A percentile compares a stretch with the other conserved stretches of the same genome.
These are phyloP conservation scores for Neurospora sp. DNA, from an alignment of 495 filamentous ascomycete genomes.

Conservation along the genomic window DNA sequence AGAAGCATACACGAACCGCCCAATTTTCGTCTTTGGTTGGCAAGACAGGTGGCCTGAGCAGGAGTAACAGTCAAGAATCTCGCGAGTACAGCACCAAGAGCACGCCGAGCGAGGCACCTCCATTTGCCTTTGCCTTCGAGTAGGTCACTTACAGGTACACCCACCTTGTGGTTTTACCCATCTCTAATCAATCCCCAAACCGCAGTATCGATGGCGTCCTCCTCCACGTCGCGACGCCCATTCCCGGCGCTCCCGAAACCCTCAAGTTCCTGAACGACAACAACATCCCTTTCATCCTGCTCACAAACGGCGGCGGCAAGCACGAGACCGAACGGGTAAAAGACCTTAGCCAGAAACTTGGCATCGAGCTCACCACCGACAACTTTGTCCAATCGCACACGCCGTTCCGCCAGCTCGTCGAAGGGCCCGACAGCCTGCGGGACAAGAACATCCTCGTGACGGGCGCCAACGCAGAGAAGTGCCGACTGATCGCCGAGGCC, in stretches of 20 bases:
- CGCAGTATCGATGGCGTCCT: conserved; percentile 90
- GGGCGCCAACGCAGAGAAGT: conserved; percentile 70
- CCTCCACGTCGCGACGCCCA: conserved; percentile 67
- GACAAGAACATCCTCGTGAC: conserved; percentile 72
- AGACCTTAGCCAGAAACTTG: conserved; percentile 70
- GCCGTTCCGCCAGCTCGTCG: conserved; percentile 59
- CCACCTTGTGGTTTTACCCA: neutral
- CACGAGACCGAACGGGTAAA: conserved; percentile 74
- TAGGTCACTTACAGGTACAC: conserved; percentile 6
- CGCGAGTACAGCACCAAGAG: neutral
- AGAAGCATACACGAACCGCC: neutral
- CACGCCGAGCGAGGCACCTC: conserved; percentile 9
- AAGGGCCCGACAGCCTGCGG: conserved; percentile 18
- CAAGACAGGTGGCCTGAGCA: neutral
- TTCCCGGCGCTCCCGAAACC: conserved; percentile 70
- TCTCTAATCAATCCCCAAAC: neutral
- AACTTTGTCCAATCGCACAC: conserved; percentile 95
- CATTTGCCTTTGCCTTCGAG: conserved; percentile 32
- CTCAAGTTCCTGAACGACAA: conserved; percentile 61
- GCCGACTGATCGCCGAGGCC: conserved; percentile 61
- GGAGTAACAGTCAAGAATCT: neutral
- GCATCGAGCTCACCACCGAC: conserved; percentile 62
- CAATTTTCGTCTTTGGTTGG: neutral
- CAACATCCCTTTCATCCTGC: conserved; percentile 72
- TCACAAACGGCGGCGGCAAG: conserved; percentile 91